Percentiles rank a stretch among this genome's conserved stretches.
Conservation (phyloP, 2,329 filamentous ascomycete genomes). For the Cladosporium cucumerinum region DNA sequence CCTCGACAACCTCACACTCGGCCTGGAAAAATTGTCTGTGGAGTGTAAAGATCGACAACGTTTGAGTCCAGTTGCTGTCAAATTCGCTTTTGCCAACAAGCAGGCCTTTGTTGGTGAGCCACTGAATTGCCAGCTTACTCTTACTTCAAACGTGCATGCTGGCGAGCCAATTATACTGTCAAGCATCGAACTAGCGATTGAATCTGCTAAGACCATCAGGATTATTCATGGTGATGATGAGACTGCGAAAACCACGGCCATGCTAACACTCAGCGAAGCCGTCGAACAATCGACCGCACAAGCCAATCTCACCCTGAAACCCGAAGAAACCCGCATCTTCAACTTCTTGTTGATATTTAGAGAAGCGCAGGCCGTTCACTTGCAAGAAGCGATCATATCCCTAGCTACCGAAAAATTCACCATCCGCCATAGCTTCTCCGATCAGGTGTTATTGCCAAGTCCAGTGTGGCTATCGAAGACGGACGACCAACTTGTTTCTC, state of each 20-base stretch:
- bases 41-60: conserved; percentile 22
- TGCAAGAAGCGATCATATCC: conserved; percentile 60
- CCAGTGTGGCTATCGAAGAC: background rate
- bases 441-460: conserved; percentile 4
- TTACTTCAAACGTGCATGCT: conserved; percentile 48
- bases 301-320: conserved; percentile 62
- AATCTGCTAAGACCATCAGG: conserved; percentile 16
- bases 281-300: conserved; percentile 18
- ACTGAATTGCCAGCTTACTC: conserved; percentile 53
- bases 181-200: conserved; percentile 22
- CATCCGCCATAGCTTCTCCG: conserved; percentile 61
- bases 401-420: conserved; percentile 65
- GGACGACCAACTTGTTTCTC: background rate
- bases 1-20: conserved; percentile 12
- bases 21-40: conserved; percentile 16
- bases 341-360: conserved; percentile 70
- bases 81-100: conserved; percentile 51
- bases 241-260: background rate
- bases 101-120: conserved; percentile 60
- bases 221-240: conserved; percentile 19
- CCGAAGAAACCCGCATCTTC: conserved; percentile 48
- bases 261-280: background rate
- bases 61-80: conserved; percentile 43
- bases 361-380: conserved; percentile 74
- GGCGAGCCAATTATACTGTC: conserved; percentile 25